These are phyloP conservation scores for Stromatinia cepivora DNA, from an alignment of 2,329 filamentous ascomycete genomes.

Conservation along the genomic window DNA sequence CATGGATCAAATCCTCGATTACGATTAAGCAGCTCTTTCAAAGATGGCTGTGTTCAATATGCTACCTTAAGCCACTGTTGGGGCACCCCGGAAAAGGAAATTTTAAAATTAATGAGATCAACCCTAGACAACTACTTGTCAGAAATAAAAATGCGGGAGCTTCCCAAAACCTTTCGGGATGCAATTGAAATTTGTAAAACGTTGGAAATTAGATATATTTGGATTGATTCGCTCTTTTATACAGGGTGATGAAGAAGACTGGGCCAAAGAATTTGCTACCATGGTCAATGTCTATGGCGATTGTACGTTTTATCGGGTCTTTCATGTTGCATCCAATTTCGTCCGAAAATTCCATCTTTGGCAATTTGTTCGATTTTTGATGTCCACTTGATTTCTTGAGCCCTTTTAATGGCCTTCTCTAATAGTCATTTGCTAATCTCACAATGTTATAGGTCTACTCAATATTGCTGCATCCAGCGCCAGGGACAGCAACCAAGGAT, in stretches of 20 bases:
- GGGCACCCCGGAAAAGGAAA: background rate
- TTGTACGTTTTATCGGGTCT: too few relatives aligned
- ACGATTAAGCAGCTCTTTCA: background rate
- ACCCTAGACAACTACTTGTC: background rate
- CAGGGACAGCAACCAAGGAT: background rate
- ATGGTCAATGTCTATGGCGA: background rate
- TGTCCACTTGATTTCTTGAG: too few relatives aligned
- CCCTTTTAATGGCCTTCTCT: too few relatives aligned
- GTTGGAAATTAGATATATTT: background rate
- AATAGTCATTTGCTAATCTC: too few relatives aligned
- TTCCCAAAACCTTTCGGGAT: background rate
- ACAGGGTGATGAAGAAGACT: background rate
- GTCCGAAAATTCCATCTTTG: too few relatives aligned
- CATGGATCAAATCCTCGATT: background rate
- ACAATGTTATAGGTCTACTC: background rate
- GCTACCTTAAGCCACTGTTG: background rate
- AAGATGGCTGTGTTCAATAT: background rate
- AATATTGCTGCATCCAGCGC: background rate
- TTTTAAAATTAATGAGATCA: background rate
- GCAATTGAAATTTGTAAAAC: background rate
- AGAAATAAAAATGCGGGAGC: background rate
- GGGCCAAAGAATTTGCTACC: background rate
- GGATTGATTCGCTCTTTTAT: background rate
- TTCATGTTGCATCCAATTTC: too few relatives aligned
- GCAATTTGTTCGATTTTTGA: too few relatives aligned